Conservation (phyloP, 176 grass and related monocot genomes). For the Bolboschoenus planiculmis region DNA sequence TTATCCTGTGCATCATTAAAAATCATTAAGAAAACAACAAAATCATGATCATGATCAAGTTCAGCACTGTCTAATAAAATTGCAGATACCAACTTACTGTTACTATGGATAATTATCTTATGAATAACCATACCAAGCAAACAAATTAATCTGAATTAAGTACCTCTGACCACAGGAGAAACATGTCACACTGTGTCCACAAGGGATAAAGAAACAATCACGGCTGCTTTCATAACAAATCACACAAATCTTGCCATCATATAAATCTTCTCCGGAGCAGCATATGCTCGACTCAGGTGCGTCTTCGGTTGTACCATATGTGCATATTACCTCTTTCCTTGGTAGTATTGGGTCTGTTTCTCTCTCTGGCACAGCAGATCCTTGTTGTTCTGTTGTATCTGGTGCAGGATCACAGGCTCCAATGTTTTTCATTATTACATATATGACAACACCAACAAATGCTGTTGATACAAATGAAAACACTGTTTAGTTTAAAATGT, state of each 20-base stretch:
- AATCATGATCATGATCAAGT: background rate
- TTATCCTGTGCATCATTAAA: constrained; percentile 23
- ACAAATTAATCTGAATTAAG: background rate
- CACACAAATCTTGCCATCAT: constrained; percentile 43
- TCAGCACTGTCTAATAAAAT: too few species aligned
- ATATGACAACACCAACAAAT: constrained; percentile 20
- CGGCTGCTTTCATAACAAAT: constrained; percentile 35
- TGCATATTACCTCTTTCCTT: constrained; percentile 29
- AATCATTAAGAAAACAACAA: background rate
- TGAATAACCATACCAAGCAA: background rate
- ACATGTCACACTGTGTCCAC: constrained; percentile 31
- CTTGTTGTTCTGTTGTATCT: background rate
- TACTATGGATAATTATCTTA: too few species aligned
- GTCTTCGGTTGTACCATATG: constrained; percentile 30
- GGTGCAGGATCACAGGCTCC: constrained; percentile 11
- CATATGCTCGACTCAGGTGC: constrained; percentile 22
- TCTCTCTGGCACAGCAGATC: background rate
- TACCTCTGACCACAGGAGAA: constrained; percentile 36
- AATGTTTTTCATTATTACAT: constrained; percentile 23
- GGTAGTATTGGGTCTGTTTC: constrained; percentile 38
- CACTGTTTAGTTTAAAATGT: background rate
- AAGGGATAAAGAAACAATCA: constrained; percentile 39
- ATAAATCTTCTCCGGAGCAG: constrained; percentile 30
- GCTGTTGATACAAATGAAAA: constrained; percentile 11
- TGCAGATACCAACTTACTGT: background rate